These are phyloP conservation scores for Dictyostelium purpureum DNA, from an alignment of 78 protist genomes.

Conservation along the genomic window DNA sequence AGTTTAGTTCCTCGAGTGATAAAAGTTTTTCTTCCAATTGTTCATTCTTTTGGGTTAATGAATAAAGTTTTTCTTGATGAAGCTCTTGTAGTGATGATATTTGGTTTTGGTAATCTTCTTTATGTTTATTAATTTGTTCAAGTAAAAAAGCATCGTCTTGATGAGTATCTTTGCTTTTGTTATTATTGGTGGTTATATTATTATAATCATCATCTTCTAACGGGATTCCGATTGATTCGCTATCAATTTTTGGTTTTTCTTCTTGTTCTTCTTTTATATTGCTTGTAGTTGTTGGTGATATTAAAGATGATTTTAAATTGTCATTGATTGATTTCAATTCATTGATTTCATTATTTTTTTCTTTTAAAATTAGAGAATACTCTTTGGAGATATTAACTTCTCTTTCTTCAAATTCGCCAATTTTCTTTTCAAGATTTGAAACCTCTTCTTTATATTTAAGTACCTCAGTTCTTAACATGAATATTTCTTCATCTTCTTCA, in stretches of 20 bases:
- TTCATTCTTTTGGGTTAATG: constrained; percentile 18
- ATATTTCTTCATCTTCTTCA: constrained; percentile 14
- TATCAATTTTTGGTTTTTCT: not conserved
- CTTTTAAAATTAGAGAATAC: constrained; percentile 28
- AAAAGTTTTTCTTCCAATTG: not conserved
- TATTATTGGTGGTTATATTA: not conserved
- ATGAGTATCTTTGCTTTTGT: not conserved
- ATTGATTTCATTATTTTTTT: constrained; percentile 38
- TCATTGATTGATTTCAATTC: constrained; percentile 20
- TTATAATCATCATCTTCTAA: constrained; percentile 22
- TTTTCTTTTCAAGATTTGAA: constrained; percentile 22
- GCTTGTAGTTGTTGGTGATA: not conserved
- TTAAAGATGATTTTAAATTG: constrained; percentile 30
- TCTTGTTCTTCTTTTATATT: not conserved
- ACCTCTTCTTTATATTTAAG: constrained; percentile 26
- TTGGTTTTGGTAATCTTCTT: constrained; percentile 47
- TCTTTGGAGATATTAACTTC: constrained; percentile 43
- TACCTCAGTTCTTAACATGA: constrained; percentile 44
- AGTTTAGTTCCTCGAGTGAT: not conserved
- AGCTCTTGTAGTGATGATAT: constrained; percentile 23
- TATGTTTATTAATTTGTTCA: not conserved
- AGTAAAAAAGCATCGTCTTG: not conserved
- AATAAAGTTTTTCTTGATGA: constrained; percentile 44
- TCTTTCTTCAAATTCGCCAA: constrained; percentile 47
- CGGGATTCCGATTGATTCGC: constrained; percentile 3